These are phyloP conservation scores for Oryza nivara DNA, from an alignment of 176 grass and related monocot genomes.

Conservation along the genomic window DNA sequence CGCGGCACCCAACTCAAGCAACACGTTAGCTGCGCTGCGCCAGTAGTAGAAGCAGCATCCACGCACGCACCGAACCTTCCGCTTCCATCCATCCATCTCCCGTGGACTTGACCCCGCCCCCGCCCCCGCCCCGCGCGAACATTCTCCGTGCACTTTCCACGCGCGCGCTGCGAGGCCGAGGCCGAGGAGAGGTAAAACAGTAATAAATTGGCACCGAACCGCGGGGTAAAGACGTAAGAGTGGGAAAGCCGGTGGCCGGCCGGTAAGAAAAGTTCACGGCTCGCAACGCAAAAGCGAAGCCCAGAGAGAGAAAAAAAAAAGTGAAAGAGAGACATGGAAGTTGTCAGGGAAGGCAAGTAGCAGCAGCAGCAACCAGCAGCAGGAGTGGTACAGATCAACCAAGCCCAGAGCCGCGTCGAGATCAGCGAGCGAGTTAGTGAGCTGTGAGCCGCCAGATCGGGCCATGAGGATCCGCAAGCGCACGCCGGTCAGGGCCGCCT, in stretches of 20 bases:
- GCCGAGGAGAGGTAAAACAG: neutral
- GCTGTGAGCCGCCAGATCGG: neutral
- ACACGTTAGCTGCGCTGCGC: too few relatives aligned
- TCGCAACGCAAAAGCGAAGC: neutral
- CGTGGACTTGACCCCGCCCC: too few relatives aligned
- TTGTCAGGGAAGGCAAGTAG: neutral
- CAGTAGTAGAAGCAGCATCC: too few relatives aligned
- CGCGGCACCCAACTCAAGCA: too few relatives aligned
- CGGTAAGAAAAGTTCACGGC: neutral
- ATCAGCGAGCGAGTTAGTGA: neutral
- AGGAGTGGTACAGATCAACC: neutral
- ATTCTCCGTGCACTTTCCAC: too few relatives aligned
- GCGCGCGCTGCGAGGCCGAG: neutral
- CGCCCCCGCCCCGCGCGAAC: too few relatives aligned
- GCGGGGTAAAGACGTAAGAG: neutral
- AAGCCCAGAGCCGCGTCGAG: neutral
- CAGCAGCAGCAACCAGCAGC: neutral
- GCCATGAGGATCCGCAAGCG: conserved; percentile 59
- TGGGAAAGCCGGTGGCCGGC: neutral
- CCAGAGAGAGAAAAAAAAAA: neutral
- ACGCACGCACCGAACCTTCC: too few relatives aligned
- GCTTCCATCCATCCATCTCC: too few relatives aligned
- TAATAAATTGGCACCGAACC: neutral
- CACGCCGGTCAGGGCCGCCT: conserved; percentile 23
- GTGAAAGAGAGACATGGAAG: neutral